phyloP scores from a whole-genome alignment of 306 rosid genomes.

The Cicer arietinum region DNA sequence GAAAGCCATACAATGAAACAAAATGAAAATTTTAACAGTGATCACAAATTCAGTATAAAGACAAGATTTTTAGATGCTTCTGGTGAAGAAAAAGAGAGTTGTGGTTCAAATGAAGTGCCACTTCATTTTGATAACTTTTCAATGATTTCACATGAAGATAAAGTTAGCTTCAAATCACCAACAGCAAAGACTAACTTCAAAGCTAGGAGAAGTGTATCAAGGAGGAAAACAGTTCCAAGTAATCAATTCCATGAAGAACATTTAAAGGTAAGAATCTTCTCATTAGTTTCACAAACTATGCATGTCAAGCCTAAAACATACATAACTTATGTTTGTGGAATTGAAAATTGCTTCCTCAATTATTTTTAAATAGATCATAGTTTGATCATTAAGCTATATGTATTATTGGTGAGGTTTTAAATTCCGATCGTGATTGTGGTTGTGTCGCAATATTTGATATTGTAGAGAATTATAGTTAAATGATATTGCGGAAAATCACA shows the following conservation, averaged over 20 bases:
- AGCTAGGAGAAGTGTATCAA: constrained; percentile 58
- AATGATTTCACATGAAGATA: constrained; percentile 48
- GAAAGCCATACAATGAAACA: constrained; percentile 61
- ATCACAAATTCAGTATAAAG: constrained; percentile 41
- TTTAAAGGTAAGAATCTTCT: constrained; percentile 53
- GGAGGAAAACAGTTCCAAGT: constrained; percentile 66
- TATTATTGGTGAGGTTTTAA: background rate
- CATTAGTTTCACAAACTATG: background rate
- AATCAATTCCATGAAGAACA: constrained; percentile 54
- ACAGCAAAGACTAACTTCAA: constrained; percentile 51
- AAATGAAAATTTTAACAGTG: constrained; percentile 47
- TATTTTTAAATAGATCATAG: background rate
- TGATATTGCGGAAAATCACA: background rate
- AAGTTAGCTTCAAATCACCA: constrained; percentile 45
- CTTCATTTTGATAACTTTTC: constrained; percentile 61
- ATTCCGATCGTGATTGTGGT: background rate
- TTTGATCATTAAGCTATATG: background rate
- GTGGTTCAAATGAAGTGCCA: constrained; percentile 87
- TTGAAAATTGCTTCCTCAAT: background rate
- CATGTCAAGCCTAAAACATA: constrained; percentile 2
- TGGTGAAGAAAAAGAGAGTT: constrained; percentile 88
- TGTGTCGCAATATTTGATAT: background rate
- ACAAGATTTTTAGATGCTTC: constrained; percentile 57
- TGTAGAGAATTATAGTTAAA: background rate
- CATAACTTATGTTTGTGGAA: background rate